Base-by-base conservation (phyloP, 768 basidiomycete species). In the Calocybe indica region DNA sequence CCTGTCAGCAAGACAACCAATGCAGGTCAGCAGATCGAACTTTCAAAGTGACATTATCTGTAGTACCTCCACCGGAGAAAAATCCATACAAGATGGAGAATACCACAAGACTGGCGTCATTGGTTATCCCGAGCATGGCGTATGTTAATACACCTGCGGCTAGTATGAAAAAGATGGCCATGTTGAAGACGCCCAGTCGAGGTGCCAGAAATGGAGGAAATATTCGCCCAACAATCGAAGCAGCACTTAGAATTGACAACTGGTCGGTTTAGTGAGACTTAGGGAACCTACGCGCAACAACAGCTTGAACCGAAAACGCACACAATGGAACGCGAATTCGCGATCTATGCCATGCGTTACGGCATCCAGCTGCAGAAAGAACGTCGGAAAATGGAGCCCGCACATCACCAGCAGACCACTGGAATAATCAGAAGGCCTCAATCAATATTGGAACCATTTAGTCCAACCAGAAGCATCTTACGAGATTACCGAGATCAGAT, bases 241-340 rank as follows among this genome's bases (percentile, higher is more conserved):
- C 57, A 6, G 57, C 60, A 48, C 29, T 68, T 69, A 14, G 66
- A 31, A 49, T 67, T 61, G n/a, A 57, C 37, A 34, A 68, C 53
- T 47, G 48, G 37, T 8, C 36, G 2, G 4, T 37, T 22, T 22
- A 22, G 22, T 22, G 2, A 22, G 36, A 11, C 11, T 37, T 37
- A 2, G 36, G 3, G 14, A 37, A 43, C 42, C 12, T 11, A 34
- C 10, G 36, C 22, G 12, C 11, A 37, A 14, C 36, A 14, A 37
- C 36, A 11, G 11, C 14, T 37, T 37, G 11, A 14, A 45, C 28
- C 39, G 7, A 46, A 11, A n/a, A 55, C 60, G 28, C 31, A 71
- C 73, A 15, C 70, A 62, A 46, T 74, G 71, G 46, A 74, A 71
- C 5, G 72, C 64, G n/a, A 75, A 62, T 7, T 52, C 60, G 5